Evolutionary conservation across 805 yeast genomes (phyloP).

Genomic region (Starmerella bombi): DNA sequence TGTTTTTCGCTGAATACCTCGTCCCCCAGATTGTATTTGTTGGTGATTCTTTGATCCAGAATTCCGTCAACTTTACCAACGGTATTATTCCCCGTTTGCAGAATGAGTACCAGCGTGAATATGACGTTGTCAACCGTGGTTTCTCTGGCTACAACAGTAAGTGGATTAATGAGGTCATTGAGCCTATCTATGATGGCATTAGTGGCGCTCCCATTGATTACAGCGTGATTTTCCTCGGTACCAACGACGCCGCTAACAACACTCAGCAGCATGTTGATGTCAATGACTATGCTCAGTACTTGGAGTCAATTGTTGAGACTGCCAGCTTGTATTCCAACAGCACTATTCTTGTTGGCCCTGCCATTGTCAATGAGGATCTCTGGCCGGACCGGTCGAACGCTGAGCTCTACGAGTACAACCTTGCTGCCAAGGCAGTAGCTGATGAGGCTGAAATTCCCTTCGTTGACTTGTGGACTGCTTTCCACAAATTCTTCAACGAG

Average conservation of each 20-base stretch:
- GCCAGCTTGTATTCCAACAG: not conserved
- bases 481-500: constrained; percentile 34
- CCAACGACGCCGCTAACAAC: constrained; percentile 53
- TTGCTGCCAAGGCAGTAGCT: constrained; percentile 38
- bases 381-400: constrained; percentile 8
- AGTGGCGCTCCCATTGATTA: constrained; percentile 27
- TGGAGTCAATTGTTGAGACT: constrained; percentile 31
- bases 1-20: constrained; percentile 3
- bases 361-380: constrained; percentile 9
- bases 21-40: constrained; percentile 38
- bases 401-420: constrained; percentile 34
- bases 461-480: constrained; percentile 41
- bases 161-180: constrained; percentile 33
- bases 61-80: constrained; percentile 31
- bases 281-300: constrained; percentile 39
- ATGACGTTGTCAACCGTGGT: constrained; percentile 65
- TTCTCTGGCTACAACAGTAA: constrained; percentile 62
- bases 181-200: constrained; percentile 34
- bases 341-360: constrained; percentile 10
- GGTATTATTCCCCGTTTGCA: constrained; percentile 40
- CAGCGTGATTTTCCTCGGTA: constrained; percentile 62
- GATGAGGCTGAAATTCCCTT: constrained; percentile 38
- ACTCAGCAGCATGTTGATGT: constrained; percentile 39
- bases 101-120: constrained; percentile 37
- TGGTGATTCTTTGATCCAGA: constrained; percentile 66